phyloP scores from a whole-genome alignment of 495 filamentous ascomycete genomes.

The Penicillium mononematosum region DNA sequence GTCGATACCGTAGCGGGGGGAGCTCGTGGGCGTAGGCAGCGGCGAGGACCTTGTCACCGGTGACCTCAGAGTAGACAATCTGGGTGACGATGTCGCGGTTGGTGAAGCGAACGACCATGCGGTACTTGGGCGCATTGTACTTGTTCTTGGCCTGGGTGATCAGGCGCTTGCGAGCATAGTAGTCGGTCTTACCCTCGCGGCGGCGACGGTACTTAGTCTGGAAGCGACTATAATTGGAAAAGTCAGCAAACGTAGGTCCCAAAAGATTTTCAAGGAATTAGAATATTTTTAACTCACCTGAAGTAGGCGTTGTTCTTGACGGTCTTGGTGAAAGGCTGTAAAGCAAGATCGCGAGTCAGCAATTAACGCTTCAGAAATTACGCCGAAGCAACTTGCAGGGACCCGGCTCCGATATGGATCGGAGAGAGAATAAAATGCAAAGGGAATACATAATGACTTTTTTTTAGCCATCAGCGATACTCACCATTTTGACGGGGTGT shows the following conservation, averaged over 20 bases:
- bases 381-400: conserved; percentile 96
- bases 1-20: conserved; percentile 89
- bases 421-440: conserved; percentile 18
- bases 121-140: conserved; percentile 99
- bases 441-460: conserved; percentile 15
- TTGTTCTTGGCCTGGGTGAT: conserved; percentile 99
- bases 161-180: conserved; percentile 99
- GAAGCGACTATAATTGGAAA: conserved; percentile 68
- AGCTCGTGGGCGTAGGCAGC: conserved; percentile 97
- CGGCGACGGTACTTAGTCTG: conserved; percentile 99
- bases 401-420: conserved; percentile 54
- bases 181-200: conserved; percentile 97
- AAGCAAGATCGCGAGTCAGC: conserved; percentile 76
- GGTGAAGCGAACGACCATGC: conserved; percentile 99
- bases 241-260: conserved; percentile 17
- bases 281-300: conserved; percentile 60
- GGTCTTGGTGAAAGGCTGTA: conserved; percentile 88
- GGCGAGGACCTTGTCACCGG: conserved; percentile 92
- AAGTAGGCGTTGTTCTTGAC: conserved; percentile 98
- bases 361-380: conserved; percentile 93
- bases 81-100: conserved; percentile 99
- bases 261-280: neutral
- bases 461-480: conserved; percentile 34
- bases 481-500: conserved; percentile 51
- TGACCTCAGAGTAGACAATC: conserved; percentile 95